Base-by-base conservation (phyloP, 495 filamentous ascomycete species). In the Lasiosphaeria miniovina region DNA sequence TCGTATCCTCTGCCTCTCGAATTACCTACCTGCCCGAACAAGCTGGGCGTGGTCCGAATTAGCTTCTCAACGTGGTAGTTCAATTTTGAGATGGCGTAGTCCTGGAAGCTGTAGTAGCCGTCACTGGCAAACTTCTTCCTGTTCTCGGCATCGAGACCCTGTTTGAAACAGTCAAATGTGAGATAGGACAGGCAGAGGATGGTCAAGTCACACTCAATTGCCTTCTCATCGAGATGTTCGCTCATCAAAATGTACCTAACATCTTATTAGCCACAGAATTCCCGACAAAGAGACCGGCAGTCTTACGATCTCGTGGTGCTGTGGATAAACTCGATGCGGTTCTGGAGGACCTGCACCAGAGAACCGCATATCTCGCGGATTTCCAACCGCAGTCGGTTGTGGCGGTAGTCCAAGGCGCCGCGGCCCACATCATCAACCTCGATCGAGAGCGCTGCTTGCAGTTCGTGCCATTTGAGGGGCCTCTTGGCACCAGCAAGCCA, bases 401-500 rank as follows among this genome's bases (percentile, higher is more conserved):
- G 51, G 15, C 74, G 60, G 51, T 63, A 67, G 24, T 75, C 54
- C 32, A 75, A 51, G 10, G 8, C n/a, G 3, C 34, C 31, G 2
- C 32, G 45, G 1, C 33, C 49, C 17, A 61, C 15, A 2, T 61
- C 17, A 5, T 68, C 60, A 0, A 58, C 31, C 15, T 71, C 62
- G 8, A 79, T 68, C 3, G 72, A 73, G 36, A 78, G 53, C 31
- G 75, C 77, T 3, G 74, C 74, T 60, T 78, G 74, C 8, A 83
- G 68, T 59, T 83, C 80, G 49, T 71, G 65, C 74, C 72, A 77
- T 52, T 74, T 77, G 36, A 83, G 61, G 2, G 77, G 73, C 15
- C 79, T 62, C 57, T 70, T 76, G 7, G 77, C 73, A 43, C 74
- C 77, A 6, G 74, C 63, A 0, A 82, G 61, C 73, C 76, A 79